phyloP scores from a whole-genome alignment of 2,329 filamentous ascomycete genomes.

The Aspergillus tamarii region DNA sequence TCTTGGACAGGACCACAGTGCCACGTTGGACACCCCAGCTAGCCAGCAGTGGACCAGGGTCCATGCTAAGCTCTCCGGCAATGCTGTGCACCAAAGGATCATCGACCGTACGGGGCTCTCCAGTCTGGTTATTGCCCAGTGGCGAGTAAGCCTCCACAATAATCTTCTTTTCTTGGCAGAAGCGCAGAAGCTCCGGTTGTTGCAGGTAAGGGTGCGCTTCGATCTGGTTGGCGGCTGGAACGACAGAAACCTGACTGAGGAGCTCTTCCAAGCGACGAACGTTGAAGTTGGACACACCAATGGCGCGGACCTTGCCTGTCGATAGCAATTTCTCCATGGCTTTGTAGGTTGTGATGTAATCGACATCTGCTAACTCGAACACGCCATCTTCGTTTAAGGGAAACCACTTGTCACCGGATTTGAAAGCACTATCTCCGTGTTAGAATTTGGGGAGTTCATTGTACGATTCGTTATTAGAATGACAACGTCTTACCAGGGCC shows the following conservation, averaged over 20 bases:
- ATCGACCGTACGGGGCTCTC: conserved; percentile 51
- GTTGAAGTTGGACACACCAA: conserved; percentile 74
- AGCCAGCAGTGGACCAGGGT: conserved; percentile 58
- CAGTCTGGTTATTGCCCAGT: conserved; percentile 53
- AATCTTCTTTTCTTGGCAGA: conserved; percentile 58
- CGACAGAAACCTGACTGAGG: conserved; percentile 66
- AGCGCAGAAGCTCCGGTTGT: conserved; percentile 56
- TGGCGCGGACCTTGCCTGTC: conserved; percentile 65
- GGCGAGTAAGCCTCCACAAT: conserved; percentile 61
- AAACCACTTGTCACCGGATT: conserved; percentile 27
- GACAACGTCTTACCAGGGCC: conserved; percentile 30
- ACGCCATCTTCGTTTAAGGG: conserved; percentile 26
- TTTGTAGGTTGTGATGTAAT: conserved; percentile 52
- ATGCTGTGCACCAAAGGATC: conserved; percentile 63
- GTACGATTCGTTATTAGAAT: background rate
- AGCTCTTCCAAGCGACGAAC: conserved; percentile 75
- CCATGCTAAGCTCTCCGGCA: conserved; percentile 62
- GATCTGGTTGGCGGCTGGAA: conserved; percentile 72
- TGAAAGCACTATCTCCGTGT: conserved; percentile 21
- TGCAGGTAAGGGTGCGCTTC: conserved; percentile 29
- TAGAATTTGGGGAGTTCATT: background rate
- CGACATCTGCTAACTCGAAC: conserved; percentile 26
- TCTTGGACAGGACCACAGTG: conserved; percentile 58
- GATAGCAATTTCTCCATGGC: conserved; percentile 60
- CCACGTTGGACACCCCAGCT: conserved; percentile 59